Base-by-base conservation (phyloP, 2,329 filamentous ascomycete genomes). In the Aspergillus sp. region DNA sequence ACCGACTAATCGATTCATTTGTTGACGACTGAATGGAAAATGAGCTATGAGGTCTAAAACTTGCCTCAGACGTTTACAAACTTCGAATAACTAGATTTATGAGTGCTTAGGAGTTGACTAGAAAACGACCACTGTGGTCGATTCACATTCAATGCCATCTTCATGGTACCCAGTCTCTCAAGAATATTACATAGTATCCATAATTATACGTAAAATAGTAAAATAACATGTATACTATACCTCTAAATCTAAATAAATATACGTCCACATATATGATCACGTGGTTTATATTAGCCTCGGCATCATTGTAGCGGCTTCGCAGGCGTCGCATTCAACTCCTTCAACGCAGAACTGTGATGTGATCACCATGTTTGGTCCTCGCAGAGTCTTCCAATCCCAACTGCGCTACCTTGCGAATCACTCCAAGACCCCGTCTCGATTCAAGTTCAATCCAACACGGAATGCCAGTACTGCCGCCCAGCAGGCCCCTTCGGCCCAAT, bases 331-430 rank as follows among this genome's bases (percentile, higher is more conserved):
- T 32, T 47, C 38, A 33, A 40, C 12, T 31, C 44, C 33, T 28
- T 27, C 26, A 37, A 19, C 37, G 32, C 35, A 7, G 26, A 10
- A 36, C 35, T 51, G 46, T 35, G 27, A 56, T 59, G 56, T 57
- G 49, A 61, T 37, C 51, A 54, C 33, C 34, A 65, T 65, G 62
- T 46, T 51, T 37, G 40, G 53, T 43, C 47, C 54, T 37, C 55
- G 56, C 38, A 54, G 46, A 48, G 40, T 56, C 39, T 33, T 60
- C 32, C 57, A 56, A 29, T 45, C 50, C 28, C 47, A 48, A 37
- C n/a, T 59, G 30, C 51, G 55, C 28, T 41, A 41, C 31, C 30
- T 42, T 27, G 32, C 42, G 9, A 40, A 19, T 12, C 43, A 42
- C 26, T 37, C 36, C 10, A 43, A 27, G n/a, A 26, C 12, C 8